Evolutionary conservation across 192 early-diverging fungal genomes (phyloP).

Genomic region (Umbelopsis sp.): DNA sequence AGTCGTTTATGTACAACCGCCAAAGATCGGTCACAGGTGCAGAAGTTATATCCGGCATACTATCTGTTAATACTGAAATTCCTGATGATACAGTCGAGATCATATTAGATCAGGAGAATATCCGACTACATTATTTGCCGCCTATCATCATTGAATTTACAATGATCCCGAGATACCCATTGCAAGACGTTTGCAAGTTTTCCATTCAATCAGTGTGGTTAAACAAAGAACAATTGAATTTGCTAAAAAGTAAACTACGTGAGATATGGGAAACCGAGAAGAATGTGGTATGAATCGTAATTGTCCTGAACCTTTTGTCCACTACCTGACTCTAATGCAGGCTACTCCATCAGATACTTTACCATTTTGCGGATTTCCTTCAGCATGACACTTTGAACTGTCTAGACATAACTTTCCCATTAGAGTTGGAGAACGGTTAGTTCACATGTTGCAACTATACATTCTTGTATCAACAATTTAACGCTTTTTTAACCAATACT

Average conservation of each 20-base stretch:
- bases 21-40: neutral
- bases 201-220: slow-evolving; percentile 29
- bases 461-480: neutral
- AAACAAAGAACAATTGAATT: neutral
- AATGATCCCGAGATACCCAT: slow-evolving; percentile 30
- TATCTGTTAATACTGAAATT: neutral
- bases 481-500: neutral
- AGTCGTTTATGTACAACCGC: neutral
- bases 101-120: neutral
- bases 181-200: slow-evolving; percentile 1
- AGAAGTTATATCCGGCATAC: neutral
- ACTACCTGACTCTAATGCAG: neutral
- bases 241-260: slow-evolving; percentile 13
- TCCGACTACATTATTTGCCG: slow-evolving; percentile 25
- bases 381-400: neutral
- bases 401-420: neutral
- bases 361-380: slow-evolving; percentile 4
- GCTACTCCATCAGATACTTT: neutral
- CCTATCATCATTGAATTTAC: slow-evolving; percentile 28
- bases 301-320: too few species aligned
- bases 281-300: slow-evolving; percentile 23
- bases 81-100: neutral
- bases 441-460: too few species aligned
- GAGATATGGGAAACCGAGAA: slow-evolving; percentile 29
- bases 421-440: neutral